Conservation (phyloP, 2,329 filamentous ascomycete genomes). For the Sporothrix brunneoviolacea region DNA sequence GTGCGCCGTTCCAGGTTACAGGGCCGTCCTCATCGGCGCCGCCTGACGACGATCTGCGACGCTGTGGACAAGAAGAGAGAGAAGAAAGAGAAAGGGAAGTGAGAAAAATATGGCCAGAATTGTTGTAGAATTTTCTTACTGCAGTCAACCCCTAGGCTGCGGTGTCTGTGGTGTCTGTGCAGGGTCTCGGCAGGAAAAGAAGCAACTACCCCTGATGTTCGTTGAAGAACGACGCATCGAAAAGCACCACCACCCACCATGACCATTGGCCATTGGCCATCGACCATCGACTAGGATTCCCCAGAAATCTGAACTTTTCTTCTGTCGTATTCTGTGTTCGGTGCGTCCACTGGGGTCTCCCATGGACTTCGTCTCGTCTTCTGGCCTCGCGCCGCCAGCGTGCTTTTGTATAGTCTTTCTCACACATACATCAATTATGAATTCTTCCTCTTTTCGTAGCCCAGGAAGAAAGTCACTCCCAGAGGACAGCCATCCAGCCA, state of each 20-base stretch:
- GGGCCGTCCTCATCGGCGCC: slow-evolving; percentile 7
- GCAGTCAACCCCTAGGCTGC: too few species aligned
- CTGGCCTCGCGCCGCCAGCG: too few species aligned
- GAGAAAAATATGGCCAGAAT: not conserved
- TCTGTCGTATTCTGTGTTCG: not conserved
- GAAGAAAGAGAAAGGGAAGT: not conserved
- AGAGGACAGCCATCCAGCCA: too few species aligned
- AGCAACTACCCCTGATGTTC: too few species aligned
- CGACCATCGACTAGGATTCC: not conserved
- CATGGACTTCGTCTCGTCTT: not conserved
- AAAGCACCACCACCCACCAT: not conserved
- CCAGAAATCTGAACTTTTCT: slow-evolving; percentile 7
- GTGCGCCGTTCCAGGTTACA: slow-evolving; percentile 8
- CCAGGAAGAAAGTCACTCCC: too few species aligned
- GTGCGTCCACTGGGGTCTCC: too few species aligned
- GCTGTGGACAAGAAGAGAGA: not conserved
- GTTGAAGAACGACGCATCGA: not conserved
- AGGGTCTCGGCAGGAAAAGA: too few species aligned
- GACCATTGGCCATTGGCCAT: not conserved
- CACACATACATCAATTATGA: too few species aligned
- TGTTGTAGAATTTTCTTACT: too few species aligned
- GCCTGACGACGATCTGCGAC: not conserved
- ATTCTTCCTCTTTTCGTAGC: not conserved
- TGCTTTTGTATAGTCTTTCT: too few species aligned
- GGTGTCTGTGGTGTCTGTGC: too few species aligned